Evolutionary conservation across 345 rosid genomes (phyloP).

Genomic region (Citrus reticulata): DNA sequence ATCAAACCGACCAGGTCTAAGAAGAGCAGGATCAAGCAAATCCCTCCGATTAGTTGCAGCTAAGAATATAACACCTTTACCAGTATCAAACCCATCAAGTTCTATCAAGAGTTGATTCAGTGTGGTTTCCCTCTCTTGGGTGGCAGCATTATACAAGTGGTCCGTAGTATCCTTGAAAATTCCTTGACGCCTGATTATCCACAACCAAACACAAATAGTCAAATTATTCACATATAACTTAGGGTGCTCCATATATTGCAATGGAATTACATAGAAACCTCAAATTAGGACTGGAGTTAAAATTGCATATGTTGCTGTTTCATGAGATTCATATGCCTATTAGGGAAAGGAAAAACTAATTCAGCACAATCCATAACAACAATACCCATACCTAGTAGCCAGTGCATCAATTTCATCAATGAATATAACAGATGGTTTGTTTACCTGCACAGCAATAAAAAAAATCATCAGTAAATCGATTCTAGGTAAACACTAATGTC

Average conservation of each 20-base stretch:
- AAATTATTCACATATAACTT: conserved; percentile 6
- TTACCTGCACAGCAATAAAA: conserved; percentile 63
- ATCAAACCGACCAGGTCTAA: conserved; percentile 96
- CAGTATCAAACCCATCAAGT: conserved; percentile 98
- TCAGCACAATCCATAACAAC: not conserved
- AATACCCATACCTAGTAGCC: conserved; percentile 67
- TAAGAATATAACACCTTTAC: conserved; percentile 95
- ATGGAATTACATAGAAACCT: not conserved
- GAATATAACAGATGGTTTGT: conserved; percentile 92
- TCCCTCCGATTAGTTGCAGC: conserved; percentile 95
- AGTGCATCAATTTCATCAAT: conserved; percentile 95
- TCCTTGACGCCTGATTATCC: conserved; percentile 73
- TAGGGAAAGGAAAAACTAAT: not conserved
- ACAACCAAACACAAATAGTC: conserved; percentile 11
- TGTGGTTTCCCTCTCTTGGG: conserved; percentile 96
- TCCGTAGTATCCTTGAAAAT: conserved; percentile 75
- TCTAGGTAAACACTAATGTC: conserved; percentile 2
- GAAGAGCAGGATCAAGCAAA: conserved; percentile 91
- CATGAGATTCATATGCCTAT: no score
- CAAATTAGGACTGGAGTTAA: no score
- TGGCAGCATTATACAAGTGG: conserved; percentile 87
- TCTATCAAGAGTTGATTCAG: conserved; percentile 92
- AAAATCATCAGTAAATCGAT: conserved; percentile 11
- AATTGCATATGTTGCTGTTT: no score
- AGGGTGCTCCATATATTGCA: not conserved